Evolutionary conservation across 202 grass and related monocot species (phyloP), one percentile per base, ranked within the genome.

Genomic region (Schoenoplectus tabernaemontani): DNA sequence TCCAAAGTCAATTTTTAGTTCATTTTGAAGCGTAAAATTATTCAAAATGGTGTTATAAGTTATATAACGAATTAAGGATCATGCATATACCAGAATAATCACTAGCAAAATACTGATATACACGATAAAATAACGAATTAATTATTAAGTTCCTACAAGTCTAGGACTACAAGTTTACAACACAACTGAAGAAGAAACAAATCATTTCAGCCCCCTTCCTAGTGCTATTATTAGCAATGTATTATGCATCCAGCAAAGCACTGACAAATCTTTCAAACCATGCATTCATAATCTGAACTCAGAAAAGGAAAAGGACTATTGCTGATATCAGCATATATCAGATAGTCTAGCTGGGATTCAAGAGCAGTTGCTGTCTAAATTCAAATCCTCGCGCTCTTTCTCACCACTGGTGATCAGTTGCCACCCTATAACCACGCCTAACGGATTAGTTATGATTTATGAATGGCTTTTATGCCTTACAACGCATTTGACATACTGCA

Each of bases 401-500:
- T 65, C 37, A 39, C 15, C 16, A 3, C 16, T 28, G 0, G 28
- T 28, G 28, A 28, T 28, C 64, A 22, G 37, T 39, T 10, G 8
- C 42, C 28, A 64, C 59, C 12, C 60, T 28, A 64, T 7, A n/a
- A 64, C 38, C 37, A 42, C 64, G 37, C 64, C 37, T 68, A 68
- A 68, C 39, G 65, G 65, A 44, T 28, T 28, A 28, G 28, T 28
- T 64, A 36, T 63, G 11, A 65, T 42, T 23, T 39, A 39, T 39
- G 65, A 44, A 69, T 42, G 64, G 17, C 42, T 42, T 42, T 17
- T 39, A 39, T 69, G 65, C 65, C 65, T 44, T 69, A 69, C 65
- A 69, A 44, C 38, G 65, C 65, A 69, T 44, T 43, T 69, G 65
- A 44, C 65, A 69, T 69, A 44, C 4, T 44, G 65, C 65, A 69